Conservation (phyloP, 345 rosid species). For the Isatis tinctoria region DNA sequence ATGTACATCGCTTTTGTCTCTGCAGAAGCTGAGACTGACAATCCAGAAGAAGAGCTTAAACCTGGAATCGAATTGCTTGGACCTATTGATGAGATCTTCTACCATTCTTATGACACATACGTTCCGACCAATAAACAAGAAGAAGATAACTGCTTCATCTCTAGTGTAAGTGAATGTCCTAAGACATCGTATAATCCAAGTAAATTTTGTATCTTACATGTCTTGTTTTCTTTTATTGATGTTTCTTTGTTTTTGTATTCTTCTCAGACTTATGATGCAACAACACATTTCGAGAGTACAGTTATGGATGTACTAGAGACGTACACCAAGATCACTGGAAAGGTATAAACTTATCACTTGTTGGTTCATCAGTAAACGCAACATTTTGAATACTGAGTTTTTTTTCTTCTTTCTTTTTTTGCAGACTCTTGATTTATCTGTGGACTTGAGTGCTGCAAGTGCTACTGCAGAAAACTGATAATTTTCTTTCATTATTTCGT, state of each 20-base stretch:
- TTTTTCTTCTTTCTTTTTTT: not conserved
- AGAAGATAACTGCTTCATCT: conserved; percentile 85
- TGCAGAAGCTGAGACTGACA: conserved; percentile 86
- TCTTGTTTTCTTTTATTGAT: not conserved
- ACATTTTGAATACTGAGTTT: not conserved
- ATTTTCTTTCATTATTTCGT: not conserved
- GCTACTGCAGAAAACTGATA: conserved; percentile 40
- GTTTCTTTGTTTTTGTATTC: not conserved
- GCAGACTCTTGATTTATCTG: conserved; percentile 69
- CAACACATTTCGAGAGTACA: conserved; percentile 87
- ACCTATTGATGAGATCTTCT: conserved; percentile 84
- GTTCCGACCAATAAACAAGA: conserved; percentile 76
- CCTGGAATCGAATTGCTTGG: conserved; percentile 88
- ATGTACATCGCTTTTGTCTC: conserved; percentile 96
- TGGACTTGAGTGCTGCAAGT: conserved; percentile 84
- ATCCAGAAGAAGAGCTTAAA: conserved; percentile 74
- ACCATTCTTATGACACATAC: conserved; percentile 67
- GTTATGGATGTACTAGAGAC: conserved; percentile 66
- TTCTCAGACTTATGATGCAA: conserved; percentile 70
- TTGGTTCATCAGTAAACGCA: conserved; percentile 4
- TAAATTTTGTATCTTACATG: not conserved
- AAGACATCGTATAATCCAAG: not conserved
- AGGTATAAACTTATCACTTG: conserved; percentile 42
- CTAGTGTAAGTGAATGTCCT: conserved; percentile 51
- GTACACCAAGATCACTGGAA: conserved; percentile 83